Evolutionary conservation across 345 rosid genomes (phyloP), one percentile per base, ranked within the genome.

Genomic region (Eucalyptus tenuipes): DNA sequence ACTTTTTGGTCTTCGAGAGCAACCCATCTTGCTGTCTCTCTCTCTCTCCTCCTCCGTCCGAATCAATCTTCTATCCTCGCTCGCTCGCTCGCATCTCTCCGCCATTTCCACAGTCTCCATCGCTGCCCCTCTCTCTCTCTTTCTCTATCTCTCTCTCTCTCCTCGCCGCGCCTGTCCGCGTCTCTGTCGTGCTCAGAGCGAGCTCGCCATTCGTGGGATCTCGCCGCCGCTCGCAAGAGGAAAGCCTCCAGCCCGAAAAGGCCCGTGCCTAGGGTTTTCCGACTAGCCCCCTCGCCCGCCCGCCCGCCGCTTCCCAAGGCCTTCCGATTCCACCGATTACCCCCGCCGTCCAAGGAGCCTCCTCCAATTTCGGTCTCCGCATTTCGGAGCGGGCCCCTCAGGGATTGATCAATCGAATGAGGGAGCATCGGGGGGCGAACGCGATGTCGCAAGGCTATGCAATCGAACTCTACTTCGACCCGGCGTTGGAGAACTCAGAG

Each of bases 381-480:
- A n/a, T 31, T 66, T 66, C 22, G 79, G 40, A 31, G 79, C 3
- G 6, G 53, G 18, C 11, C 79, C 40, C 40, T 66, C 22, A 20
- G 40, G 40, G 37, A 31, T 66, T 40, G 29, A 49, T n/a, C 29
- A 17, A n/a, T 50, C 20, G 8, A 50, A 20, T 8, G 20, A 50
- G 53, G 53, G 53, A 50, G 53, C 53, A 50, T 50, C 7, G 25
- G 10, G 27, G 42, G 45, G 61, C 3, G 20, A 49, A 18, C 11
- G 50, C 92, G 90, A 96, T 96, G 98, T 95, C 95, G 31, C 94
- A 94, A 87, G 94, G 96, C 48, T 95, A 92, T 89, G 95, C 99
- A 84, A 95, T 97, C 91, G 99, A 97, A 94, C 99, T 98, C 49
- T 97, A 97, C 88, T 97, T 98, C 92, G 99, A 98, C 86, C 97